phyloP scores from a whole-genome alignment of 495 filamentous ascomycete genomes.

The Xylaria grammica region DNA sequence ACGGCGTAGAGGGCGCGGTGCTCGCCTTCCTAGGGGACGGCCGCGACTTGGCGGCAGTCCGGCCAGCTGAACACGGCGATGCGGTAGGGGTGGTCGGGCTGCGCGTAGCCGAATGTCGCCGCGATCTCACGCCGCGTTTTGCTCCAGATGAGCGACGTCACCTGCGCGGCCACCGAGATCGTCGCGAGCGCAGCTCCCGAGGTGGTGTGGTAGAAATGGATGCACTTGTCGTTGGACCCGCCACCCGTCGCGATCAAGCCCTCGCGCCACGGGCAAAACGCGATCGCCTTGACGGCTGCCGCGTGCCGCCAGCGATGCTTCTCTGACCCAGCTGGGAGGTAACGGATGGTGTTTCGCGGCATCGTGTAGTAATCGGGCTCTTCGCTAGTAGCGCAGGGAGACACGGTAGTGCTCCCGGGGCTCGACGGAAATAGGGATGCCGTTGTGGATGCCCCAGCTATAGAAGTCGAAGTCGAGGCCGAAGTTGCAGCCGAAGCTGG shows the following conservation, averaged over 20 bases:
- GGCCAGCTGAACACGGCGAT: conserved; percentile 98
- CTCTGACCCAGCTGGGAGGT: conserved; percentile 56
- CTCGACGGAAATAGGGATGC: neutral
- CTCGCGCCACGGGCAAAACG: conserved; percentile 94
- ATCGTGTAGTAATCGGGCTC: conserved; percentile 21
- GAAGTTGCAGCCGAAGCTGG: neutral
- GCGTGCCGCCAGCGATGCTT: conserved; percentile 78
- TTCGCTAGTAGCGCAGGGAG: neutral
- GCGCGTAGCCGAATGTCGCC: conserved; percentile 94
- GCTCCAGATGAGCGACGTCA: conserved; percentile 92
- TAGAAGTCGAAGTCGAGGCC: neutral
- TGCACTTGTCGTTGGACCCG: conserved; percentile 90
- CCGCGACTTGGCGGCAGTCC: conserved; percentile 83
- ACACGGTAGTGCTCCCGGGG: neutral
- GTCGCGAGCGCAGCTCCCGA: conserved; percentile 86
- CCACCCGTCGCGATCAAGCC: conserved; percentile 90
- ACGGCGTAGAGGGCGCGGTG: conserved; percentile 80
- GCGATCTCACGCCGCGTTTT: conserved; percentile 83
- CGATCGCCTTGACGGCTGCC: conserved; percentile 95
- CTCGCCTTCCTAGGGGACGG: conserved; percentile 86
- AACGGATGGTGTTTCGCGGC: conserved; percentile 28
- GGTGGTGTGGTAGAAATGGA: conserved; percentile 91
- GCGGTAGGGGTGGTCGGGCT: conserved; percentile 87
- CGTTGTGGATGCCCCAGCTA: neutral
- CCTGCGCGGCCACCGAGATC: conserved; percentile 91